Evolutionary conservation across 768 basidiomycete genomes (phyloP), one percentile per base, ranked within the genome.

Genomic region (Mrakia blollopis): DNA sequence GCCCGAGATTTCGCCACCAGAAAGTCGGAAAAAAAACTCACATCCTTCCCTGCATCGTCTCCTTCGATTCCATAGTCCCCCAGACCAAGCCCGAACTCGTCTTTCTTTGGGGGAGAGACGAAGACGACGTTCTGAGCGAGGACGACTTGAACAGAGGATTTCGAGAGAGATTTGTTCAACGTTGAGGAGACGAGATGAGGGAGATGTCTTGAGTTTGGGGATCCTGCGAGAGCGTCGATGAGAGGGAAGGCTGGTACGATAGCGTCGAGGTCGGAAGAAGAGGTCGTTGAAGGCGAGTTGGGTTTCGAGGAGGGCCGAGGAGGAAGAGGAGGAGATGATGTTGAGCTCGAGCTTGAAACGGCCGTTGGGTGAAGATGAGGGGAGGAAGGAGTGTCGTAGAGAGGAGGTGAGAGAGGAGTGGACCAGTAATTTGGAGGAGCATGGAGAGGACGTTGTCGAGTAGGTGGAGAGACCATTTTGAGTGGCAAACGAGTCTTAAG

Each of bases 161-260:
- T 68, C 0, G 65, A 44, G 65, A 68, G 65, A 5, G 65, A 44
- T 21, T 44, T 5, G 21, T 21, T 39, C 18, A 68, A 8, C 14
- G 65, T 23, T 18, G 65, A 68, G 0, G 65, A 16, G 6, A 68
- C 65, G 35, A 68, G 65, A 44, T 68, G 65, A 16, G 65, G 65
- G 1, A 68, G 65, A 68, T 68, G 65, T 7, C 65, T 13, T 25
- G 65, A 68, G 11, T 68, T 68, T 35, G 65, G 65, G 25, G 65
- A 68, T 35, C 39, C 65, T 39, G 37, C 65, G 0, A 68, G 65
- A 39, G 65, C 65, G 37, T 68, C 65, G 21, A 39, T 18, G 21
- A 68, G 65, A 25, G 65, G 65, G 37, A 68, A 68, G 4, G 65
- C 65, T 21, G 65, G 65, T 16, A 41, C 39, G 37, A 68, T 68